These are phyloP conservation scores for Camelina neglecta DNA, from an alignment of 345 rosid genomes.

Conservation along the genomic window DNA sequence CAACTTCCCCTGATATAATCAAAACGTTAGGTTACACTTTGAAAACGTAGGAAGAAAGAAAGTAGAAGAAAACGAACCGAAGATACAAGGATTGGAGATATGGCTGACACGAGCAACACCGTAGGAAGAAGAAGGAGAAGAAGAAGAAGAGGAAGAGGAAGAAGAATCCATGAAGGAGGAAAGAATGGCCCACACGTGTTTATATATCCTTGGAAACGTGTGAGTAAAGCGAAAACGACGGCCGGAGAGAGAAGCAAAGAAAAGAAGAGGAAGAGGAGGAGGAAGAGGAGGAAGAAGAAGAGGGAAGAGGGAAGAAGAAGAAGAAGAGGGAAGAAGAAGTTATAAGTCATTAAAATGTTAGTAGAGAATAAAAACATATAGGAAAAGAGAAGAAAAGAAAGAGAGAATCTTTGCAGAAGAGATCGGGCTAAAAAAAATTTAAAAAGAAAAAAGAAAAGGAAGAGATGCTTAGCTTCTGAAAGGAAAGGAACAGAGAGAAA, in stretches of 20 bases:
- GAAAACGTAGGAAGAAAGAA: not conserved
- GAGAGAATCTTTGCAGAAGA: conserved; percentile 56
- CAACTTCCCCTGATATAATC: conserved; percentile 69
- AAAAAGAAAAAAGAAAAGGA: conserved; percentile 48
- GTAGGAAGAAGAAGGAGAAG: conserved; percentile 27
- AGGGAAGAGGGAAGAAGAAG: conserved; percentile 1
- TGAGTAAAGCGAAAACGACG: conserved; percentile 49
- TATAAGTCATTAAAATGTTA: conserved; percentile 30
- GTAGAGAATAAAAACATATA: conserved; percentile 39
- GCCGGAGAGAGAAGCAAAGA: conserved; percentile 41
- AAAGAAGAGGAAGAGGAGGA: conserved; percentile 4
- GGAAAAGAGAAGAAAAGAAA: conserved; percentile 42
- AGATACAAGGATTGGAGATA: conserved; percentile 78
- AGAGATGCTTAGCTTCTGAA: conserved; percentile 87
- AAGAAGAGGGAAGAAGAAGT: conserved; percentile 40
- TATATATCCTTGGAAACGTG: conserved; percentile 41
- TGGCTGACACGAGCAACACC: conserved; percentile 53
- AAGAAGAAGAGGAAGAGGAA: conserved; percentile 29
- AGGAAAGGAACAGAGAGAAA: conserved; percentile 56
- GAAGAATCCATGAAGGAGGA: conserved; percentile 56
- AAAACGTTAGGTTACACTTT: conserved; percentile 23
- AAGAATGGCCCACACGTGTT: conserved; percentile 35
- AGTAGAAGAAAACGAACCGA: conserved; percentile 54
- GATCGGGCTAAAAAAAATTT: conserved; percentile 42
- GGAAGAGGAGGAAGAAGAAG: conserved; percentile 1